Conservation (phyloP, 306 rosid genomes). For the Purshia tridentata region DNA sequence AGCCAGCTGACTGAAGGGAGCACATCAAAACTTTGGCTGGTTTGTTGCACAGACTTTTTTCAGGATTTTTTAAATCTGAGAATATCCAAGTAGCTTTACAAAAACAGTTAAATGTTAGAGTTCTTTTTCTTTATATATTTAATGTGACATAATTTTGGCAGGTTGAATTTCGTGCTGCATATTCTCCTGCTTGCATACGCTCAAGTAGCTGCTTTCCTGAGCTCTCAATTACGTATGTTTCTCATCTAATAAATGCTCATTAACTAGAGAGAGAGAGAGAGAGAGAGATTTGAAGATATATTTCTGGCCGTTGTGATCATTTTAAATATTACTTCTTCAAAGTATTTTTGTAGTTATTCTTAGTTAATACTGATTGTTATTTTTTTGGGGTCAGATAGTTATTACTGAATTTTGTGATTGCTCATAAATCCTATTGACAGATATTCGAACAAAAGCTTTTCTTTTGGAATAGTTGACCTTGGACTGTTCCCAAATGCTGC, state of each 20-base stretch:
- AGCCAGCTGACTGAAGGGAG: slow-evolving; percentile 80
- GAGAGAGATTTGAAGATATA: background rate
- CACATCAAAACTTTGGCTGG: slow-evolving; percentile 83
- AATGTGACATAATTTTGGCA: slow-evolving; percentile 31
- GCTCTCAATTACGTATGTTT: slow-evolving; percentile 78
- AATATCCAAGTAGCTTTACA: background rate
- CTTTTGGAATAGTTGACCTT: slow-evolving; percentile 86
- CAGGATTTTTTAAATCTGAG: background rate
- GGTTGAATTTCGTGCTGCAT: slow-evolving; percentile 76
- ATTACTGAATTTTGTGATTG: slow-evolving; percentile 1
- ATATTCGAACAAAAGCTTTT: slow-evolving; percentile 78
- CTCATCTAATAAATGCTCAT: slow-evolving; percentile 24
- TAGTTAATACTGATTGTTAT: background rate
- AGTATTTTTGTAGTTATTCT: background rate
- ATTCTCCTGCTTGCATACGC: slow-evolving; percentile 68
- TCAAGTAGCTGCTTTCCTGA: slow-evolving; percentile 75
- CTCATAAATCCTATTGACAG: slow-evolving; percentile 44
- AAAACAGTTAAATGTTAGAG: background rate
- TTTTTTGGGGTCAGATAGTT: too few relatives aligned
- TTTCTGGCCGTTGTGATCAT: background rate
- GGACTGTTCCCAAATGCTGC: slow-evolving; percentile 97
- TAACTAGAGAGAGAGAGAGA: background rate
- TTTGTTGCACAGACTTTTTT: slow-evolving; percentile 37
- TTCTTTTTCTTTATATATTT: background rate
- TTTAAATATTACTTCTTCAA: background rate